Conservation (phyloP, 73 alveolate species). For the Urostyla sp. region DNA sequence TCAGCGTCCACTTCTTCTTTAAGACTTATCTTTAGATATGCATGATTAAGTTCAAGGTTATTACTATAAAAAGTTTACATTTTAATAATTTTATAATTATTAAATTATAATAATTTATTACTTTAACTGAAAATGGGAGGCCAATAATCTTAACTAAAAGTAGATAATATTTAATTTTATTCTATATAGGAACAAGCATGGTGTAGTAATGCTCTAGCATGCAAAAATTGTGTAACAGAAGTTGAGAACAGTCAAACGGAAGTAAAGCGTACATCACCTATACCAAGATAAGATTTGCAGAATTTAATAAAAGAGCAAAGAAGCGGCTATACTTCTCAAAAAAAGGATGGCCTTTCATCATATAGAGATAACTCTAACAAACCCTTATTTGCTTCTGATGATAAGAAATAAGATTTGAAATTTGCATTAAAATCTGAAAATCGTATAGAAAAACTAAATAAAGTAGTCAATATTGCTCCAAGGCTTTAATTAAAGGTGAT, state of each 20-base stretch:
- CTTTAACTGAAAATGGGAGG: slow-evolving; percentile 50
- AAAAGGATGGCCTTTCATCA: slow-evolving; percentile 8
- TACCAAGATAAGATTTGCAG: slow-evolving; percentile 30
- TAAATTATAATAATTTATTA: too few relatives aligned
- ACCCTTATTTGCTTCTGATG: not conserved
- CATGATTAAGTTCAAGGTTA: too few relatives aligned
- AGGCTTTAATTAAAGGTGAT: slow-evolving; percentile 23
- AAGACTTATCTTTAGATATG: too few relatives aligned
- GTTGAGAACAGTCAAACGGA: slow-evolving; percentile 36
- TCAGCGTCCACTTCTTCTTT: too few relatives aligned
- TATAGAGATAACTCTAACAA: not conserved
- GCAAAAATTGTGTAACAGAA: slow-evolving; percentile 47
- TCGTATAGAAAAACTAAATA: not conserved
- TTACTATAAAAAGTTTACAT: too few relatives aligned
- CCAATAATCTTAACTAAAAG: slow-evolving; percentile 21
- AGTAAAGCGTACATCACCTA: slow-evolving; percentile 37
- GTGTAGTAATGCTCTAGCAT: slow-evolving; percentile 15
- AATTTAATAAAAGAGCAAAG: slow-evolving; percentile 21
- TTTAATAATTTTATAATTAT: too few relatives aligned
- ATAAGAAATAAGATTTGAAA: slow-evolving; percentile 1
- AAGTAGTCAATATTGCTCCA: slow-evolving; percentile 15
- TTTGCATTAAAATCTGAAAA: slow-evolving; percentile 6
- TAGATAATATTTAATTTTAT: not conserved
- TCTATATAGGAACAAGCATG: slow-evolving; percentile 38
- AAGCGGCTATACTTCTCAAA: not conserved